Base-by-base conservation (phyloP, 768 basidiomycete species). In the Trametes sanguinea region DNA sequence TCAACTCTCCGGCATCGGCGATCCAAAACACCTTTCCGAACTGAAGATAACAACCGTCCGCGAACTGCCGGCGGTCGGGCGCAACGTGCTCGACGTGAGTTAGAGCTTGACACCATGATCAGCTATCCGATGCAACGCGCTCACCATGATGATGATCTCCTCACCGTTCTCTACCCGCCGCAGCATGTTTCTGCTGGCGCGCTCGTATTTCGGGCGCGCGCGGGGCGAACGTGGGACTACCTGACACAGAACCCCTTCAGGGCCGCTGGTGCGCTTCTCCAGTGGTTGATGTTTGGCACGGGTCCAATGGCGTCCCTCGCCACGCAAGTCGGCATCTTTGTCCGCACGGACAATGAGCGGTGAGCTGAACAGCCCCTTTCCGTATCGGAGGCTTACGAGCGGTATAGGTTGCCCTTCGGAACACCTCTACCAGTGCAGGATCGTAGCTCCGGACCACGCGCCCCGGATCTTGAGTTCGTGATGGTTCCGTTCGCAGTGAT, bases 1-100 rank as follows among this genome's bases (percentile, higher is more conserved):
- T 2, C 54, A 71, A 58, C 58, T 69, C 29, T 73, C 72, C 5
- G 73, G 73, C 6, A 63, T 74, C 44, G 73, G 73, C 3, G 65
- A 67, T 13, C 14, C 55, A 0, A 47, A 22, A 3, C 54, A 67
- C 10, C 64, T 74, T 39, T 30, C 50, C 3, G 39, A 51, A 16
- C 39, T 67, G 16, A 63, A 60, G 10, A 66, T 74, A 29, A 33
- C 44, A 1, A 32, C 65, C n/a, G 47, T 71, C n/a, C 39, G 54
- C 10, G 57, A 72, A 53, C 57, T 69, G 8, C 71, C 73, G 3
- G 66, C 61, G 1, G 73, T 74, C 1, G 73, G 73, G 1, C 37
- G 57, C 30, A 67, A 74, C 42, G 46, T 74, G n/a, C 54, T 51
- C 11, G 73, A 74, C 33, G 66, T 67, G 44, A 17, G 66, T 57